Evolutionary conservation across 805 yeast genomes (phyloP).

Genomic region (Dipodascopsis tothii): DNA sequence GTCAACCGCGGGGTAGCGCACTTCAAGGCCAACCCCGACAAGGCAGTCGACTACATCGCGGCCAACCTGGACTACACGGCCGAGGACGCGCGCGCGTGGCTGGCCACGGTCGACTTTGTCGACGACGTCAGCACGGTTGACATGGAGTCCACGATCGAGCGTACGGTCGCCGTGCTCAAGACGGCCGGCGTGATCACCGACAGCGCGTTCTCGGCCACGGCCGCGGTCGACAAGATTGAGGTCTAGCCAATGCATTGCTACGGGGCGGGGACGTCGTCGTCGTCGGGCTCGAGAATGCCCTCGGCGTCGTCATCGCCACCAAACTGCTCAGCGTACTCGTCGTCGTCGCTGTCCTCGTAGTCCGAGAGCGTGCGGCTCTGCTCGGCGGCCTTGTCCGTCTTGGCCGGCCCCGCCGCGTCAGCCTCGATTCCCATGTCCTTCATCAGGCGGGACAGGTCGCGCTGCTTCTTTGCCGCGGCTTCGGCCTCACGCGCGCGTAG

Average conservation of each 20-base stretch:
- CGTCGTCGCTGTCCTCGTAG: slow-evolving; percentile 44
- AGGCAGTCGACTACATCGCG: slow-evolving; percentile 58
- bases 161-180: slow-evolving; percentile 51
- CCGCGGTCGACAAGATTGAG: not conserved
- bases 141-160: slow-evolving; percentile 40
- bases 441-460: slow-evolving; percentile 66
- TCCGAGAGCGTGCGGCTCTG: slow-evolving; percentile 50
- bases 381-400: slow-evolving; percentile 46
- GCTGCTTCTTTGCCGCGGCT: slow-evolving; percentile 64
- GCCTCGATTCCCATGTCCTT: slow-evolving; percentile 71
- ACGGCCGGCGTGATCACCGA: slow-evolving; percentile 51
- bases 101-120: slow-evolving; percentile 63
- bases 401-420: slow-evolving; percentile 36
- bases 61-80: slow-evolving; percentile 64
- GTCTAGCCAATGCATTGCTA: no score
- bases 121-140: slow-evolving; percentile 45
- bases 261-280: slow-evolving; percentile 12
- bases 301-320: slow-evolving; percentile 34
- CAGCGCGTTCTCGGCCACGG: not conserved
- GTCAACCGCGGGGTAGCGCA: slow-evolving; percentile 62
- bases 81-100: slow-evolving; percentile 77
- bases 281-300: slow-evolving; percentile 30
- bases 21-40: slow-evolving; percentile 53
- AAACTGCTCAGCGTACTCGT: slow-evolving; percentile 23
- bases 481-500: slow-evolving; percentile 67